These are phyloP conservation scores for Kwoniella bestiolae DNA, from an alignment of 768 basidiomycete genomes.

Conservation along the genomic window DNA sequence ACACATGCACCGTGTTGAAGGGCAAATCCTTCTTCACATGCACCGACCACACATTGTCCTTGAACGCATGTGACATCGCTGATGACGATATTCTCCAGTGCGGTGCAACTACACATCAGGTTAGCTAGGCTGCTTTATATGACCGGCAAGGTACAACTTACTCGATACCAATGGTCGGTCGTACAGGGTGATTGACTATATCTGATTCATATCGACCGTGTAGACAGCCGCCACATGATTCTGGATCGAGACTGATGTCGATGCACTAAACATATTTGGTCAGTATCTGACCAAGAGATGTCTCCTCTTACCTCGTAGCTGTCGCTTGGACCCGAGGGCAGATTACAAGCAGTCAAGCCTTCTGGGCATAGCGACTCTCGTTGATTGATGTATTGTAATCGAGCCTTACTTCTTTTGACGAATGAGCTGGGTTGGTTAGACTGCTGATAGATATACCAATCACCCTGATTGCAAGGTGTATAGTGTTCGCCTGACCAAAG, in stretches of 20 bases:
- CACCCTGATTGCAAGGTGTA: neutral
- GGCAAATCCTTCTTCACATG: neutral
- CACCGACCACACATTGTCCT: neutral
- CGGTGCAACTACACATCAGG: neutral
- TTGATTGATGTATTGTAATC: too few relatives aligned
- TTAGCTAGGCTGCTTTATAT: too few relatives aligned
- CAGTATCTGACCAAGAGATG: too few relatives aligned
- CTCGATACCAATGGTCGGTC: neutral
- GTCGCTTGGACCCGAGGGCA: too few relatives aligned
- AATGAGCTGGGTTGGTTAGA: neutral
- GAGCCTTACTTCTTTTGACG: neutral
- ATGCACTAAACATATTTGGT: too few relatives aligned
- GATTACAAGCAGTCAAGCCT: too few relatives aligned
- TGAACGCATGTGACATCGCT: neutral
- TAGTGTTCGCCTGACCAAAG: neutral
- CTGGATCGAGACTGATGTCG: neutral
- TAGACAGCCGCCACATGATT: conserved; percentile 4
- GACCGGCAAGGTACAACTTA: neutral
- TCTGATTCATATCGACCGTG: neutral
- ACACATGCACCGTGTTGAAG: neutral
- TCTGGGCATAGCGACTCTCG: too few relatives aligned
- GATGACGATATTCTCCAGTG: neutral
- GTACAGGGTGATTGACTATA: neutral
- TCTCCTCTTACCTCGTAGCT: too few relatives aligned
- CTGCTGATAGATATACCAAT: conserved; percentile 2